phyloP scores from a whole-genome alignment of 1,284 basidiomycete species.

The Ustilago esculenta region DNA sequence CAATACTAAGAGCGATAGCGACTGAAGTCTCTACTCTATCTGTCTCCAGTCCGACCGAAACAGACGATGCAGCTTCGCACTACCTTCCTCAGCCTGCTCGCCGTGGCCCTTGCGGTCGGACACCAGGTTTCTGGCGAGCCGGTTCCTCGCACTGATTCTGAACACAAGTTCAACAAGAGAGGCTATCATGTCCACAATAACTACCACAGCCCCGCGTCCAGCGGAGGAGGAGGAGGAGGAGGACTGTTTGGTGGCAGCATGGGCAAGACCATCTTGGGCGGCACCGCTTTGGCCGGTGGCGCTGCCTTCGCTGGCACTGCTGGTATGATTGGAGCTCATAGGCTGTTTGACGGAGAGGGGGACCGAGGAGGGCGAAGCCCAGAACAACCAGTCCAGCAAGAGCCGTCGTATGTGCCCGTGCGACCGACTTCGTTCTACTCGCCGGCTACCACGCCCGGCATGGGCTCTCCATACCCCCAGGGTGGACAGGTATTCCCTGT shows the following conservation, averaged over 20 bases:
- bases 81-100: not conserved
- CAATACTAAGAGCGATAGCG: not conserved
- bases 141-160: not conserved
- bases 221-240: too few relatives aligned
- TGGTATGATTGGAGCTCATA: conserved; percentile 14
- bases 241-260: conserved; percentile 9
- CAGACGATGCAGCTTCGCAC: conserved; percentile 11
- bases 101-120: not conserved
- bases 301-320: conserved; percentile 21
- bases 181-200: conserved; percentile 7
- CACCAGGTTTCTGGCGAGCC: not conserved
- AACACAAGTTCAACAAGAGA: conserved; percentile 35
- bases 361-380: too few relatives aligned
- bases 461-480: too few relatives aligned
- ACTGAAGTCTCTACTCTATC: conserved; percentile 1
- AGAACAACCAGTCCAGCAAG: too few relatives aligned
- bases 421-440: too few relatives aligned
- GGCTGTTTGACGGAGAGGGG: not conserved
- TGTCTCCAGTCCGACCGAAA: not conserved
- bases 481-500: too few relatives aligned
- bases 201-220: too few relatives aligned
- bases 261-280: not conserved
- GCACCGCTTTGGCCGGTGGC: conserved; percentile 13
- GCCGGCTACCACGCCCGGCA: too few relatives aligned
- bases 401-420: too few relatives aligned